These are phyloP conservation scores for Chrysosporium queenslandicum DNA, from an alignment of 2,329 filamentous ascomycete genomes.

Conservation along the genomic window DNA sequence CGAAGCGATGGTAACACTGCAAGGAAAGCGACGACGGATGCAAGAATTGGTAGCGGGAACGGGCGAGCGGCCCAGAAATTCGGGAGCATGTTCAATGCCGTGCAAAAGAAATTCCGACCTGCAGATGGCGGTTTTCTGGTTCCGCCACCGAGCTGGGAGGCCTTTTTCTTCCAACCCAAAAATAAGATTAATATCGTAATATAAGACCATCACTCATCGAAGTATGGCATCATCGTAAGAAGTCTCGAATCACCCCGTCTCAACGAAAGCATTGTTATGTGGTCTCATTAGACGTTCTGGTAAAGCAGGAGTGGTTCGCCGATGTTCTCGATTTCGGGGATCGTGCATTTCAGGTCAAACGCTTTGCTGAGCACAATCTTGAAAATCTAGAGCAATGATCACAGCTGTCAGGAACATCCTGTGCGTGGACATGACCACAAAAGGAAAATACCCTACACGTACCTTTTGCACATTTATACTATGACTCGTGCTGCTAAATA, in stretches of 20 bases:
- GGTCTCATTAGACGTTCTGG: slow-evolving; percentile 18
- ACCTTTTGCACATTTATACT: slow-evolving; percentile 99
- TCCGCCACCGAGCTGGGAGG: background rate
- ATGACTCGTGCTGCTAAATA: slow-evolving; percentile 97
- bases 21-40: slow-evolving; percentile 2
- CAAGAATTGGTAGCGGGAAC: background rate
- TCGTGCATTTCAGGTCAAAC: slow-evolving; percentile 97
- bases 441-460: slow-evolving; percentile 15
- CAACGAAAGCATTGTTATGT: background rate
- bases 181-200: slow-evolving; percentile 4
- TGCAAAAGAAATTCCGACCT: background rate
- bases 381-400: slow-evolving; percentile 62
- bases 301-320: slow-evolving; percentile 93
- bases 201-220: slow-evolving; percentile 12
- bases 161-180: background rate
- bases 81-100: background rate
- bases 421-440: background rate
- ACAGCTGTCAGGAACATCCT: background rate
- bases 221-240: slow-evolving; percentile 9
- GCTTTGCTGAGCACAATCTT: slow-evolving; percentile 98
- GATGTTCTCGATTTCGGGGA: slow-evolving; percentile 96
- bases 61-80: background rate
- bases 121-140: background rate
- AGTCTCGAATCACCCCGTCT: background rate
- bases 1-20: background rate